A percentile compares a stretch with the other conserved stretches of the same genome.
These are phyloP conservation scores for Microcos paniculata DNA, from an alignment of 345 rosid genomes.

Conservation along the genomic window DNA sequence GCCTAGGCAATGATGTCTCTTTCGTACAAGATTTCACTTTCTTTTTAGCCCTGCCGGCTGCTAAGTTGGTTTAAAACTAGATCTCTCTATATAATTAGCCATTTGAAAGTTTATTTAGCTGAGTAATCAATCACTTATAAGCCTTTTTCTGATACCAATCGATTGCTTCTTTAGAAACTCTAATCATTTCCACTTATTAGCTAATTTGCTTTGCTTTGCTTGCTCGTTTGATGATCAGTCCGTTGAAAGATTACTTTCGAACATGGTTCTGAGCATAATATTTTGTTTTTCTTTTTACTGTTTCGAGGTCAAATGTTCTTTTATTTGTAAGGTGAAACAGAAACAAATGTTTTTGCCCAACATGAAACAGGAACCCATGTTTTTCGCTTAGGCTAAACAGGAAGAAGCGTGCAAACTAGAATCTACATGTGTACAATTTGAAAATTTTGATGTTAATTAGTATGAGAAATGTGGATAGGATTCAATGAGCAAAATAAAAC, in stretches of 20 bases:
- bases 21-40: background rate
- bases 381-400: background rate
- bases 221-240: background rate
- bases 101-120: background rate
- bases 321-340: background rate
- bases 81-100: background rate
- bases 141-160: background rate
- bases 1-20: background rate
- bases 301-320: conserved; percentile 9
- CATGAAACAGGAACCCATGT: background rate
- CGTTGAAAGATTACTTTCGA: background rate
- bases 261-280: no score
- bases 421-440: background rate
- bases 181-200: background rate
- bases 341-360: background rate
- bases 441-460: background rate
- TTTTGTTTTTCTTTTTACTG: background rate
- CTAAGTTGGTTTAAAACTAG: background rate
- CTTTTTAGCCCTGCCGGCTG: background rate
- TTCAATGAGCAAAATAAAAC: no score
- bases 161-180: background rate
- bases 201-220: background rate
- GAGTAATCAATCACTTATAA: background rate
- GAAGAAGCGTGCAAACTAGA: background rate
- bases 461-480: background rate